Percentiles rank a stretch among this genome's conserved stretches.
Conservation (phyloP, 1,284 basidiomycete species). For the Gyrodon tennesseensis region DNA sequence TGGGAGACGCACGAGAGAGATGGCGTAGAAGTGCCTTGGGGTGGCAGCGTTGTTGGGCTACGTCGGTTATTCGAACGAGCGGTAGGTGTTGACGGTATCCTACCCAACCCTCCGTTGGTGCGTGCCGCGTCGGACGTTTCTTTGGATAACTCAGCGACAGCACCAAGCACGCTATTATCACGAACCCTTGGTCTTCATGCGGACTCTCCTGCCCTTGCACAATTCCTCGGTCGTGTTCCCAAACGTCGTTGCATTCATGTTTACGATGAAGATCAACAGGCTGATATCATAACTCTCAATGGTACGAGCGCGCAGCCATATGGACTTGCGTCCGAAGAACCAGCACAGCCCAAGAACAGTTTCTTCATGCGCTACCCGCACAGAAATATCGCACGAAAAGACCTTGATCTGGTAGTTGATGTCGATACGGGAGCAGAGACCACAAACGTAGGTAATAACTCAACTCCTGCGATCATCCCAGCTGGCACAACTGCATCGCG, state of each 20-base stretch:
- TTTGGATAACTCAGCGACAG: conserved; percentile 12
- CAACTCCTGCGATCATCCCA: conserved; percentile 24
- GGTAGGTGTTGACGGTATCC: conserved; percentile 50
- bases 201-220: conserved; percentile 69
- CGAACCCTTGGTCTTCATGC: conserved; percentile 66
- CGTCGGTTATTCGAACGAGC: conserved; percentile 69
- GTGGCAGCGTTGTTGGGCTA: conserved; percentile 50
- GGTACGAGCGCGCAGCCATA: conserved; percentile 10
- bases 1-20: conserved; percentile 57
- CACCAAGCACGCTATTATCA: conserved; percentile 51
- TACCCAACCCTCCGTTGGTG: conserved; percentile 22
- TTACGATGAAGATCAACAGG: conserved; percentile 51
- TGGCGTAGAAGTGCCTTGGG: conserved; percentile 55
- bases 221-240: conserved; percentile 62
- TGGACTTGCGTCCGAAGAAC: conserved; percentile 9
- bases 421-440: background rate
- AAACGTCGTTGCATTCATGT: conserved; percentile 59
- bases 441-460: conserved; percentile 6
- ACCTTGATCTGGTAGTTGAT: conserved; percentile 40
- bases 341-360: conserved; percentile 37
- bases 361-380: conserved; percentile 50
- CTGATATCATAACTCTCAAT: conserved; percentile 39
- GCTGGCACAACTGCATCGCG: conserved; percentile 48
- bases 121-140: conserved; percentile 13
- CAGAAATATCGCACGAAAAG: conserved; percentile 49